Percentiles rank a stretch among this genome's conserved stretches.
phyloP scores from a whole-genome alignment of 2,329 filamentous ascomycete species.

The Orbilia oligospora region DNA sequence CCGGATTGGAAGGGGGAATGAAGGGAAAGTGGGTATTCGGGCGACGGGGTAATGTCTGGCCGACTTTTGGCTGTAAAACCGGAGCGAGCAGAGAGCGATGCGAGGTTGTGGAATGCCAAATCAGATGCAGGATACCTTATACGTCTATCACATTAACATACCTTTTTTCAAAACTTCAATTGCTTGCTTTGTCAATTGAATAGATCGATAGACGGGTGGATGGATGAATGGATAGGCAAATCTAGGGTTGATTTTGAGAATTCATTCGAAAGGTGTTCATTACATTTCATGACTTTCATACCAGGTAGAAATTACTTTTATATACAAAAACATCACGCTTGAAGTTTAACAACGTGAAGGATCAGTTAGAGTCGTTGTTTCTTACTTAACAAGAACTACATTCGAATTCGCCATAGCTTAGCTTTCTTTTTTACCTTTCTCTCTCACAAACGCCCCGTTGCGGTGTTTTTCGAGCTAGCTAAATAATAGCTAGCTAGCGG shows the following conservation, averaged over 20 bases:
- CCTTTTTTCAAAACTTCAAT: neutral
- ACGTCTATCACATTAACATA: neutral
- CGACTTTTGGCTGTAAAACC: slow-evolving; percentile 33
- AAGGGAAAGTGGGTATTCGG: slow-evolving; percentile 16
- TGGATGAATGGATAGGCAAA: too few species aligned
- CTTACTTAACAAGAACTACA: neutral
- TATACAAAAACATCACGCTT: too few species aligned
- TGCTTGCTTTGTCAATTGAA: too few species aligned
- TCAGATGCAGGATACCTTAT: neutral
- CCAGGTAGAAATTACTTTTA: too few species aligned
- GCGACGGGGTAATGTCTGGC: slow-evolving; percentile 48
- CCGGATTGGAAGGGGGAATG: slow-evolving; percentile 13
- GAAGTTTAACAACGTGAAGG: neutral
- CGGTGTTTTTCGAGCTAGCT: neutral
- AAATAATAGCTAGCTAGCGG: too few species aligned
- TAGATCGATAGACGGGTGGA: neutral
- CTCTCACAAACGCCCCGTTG: neutral
- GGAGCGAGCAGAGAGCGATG: slow-evolving; percentile 22
- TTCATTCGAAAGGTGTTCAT: too few species aligned
- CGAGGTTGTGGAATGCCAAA: neutral
- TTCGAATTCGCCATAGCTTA: neutral
- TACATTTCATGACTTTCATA: too few species aligned
- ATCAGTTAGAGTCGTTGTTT: neutral
- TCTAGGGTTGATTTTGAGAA: too few species aligned
- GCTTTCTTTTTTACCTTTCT: neutral